Base-by-base conservation (phyloP, 2,329 filamentous ascomycete genomes). In the Bipolaris zeicola region DNA sequence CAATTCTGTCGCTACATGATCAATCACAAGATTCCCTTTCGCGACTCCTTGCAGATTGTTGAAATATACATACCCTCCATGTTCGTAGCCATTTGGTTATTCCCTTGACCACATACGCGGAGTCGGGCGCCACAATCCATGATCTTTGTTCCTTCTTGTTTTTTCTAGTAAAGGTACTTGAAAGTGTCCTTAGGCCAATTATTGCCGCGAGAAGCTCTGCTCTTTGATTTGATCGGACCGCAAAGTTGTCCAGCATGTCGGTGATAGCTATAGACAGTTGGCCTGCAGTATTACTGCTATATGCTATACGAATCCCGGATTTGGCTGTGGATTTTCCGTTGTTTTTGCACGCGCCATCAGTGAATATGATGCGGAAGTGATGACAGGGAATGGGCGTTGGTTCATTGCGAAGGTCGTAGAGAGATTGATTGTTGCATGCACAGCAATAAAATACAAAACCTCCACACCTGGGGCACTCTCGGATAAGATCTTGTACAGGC, bases 181-280 rank as follows among this genome's bases (percentile, higher is more conserved):
- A 28, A 18, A 60, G 36, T 8, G 50, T 44, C 24, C 51, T 36
- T 8, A 62, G 34, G 50, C 57, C 61, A 11, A 43, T 10, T 16
- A 48, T 55, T 42, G 58, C 58, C 28, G 55, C 61, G 50, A n/a
- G 47, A 26, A 63, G 53, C 51, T 61, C 58, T 33, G 58, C 61
- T 52, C 55, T 47, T 39, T 61, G 55, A 44, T 59, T 59, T 18
- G 58, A 61, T 24, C 50, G 54, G 22, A 51, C 6, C 16, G 53
- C 57, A 33, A 57, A 60, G 37, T 49, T 33, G 48, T 62, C 57
- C 8, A 47, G 16, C 33, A 41, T 33, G 33, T 57, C 49, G 28
- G 52, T 57, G 36, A 62, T 58, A 41, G 57, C 48, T 37, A 24
- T 42, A 28, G 48, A 36, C 7, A 11, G 1, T 26, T 47, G 31